Conservation (phyloP, 495 filamentous ascomycete species). For the Penicillium ucsense region DNA sequence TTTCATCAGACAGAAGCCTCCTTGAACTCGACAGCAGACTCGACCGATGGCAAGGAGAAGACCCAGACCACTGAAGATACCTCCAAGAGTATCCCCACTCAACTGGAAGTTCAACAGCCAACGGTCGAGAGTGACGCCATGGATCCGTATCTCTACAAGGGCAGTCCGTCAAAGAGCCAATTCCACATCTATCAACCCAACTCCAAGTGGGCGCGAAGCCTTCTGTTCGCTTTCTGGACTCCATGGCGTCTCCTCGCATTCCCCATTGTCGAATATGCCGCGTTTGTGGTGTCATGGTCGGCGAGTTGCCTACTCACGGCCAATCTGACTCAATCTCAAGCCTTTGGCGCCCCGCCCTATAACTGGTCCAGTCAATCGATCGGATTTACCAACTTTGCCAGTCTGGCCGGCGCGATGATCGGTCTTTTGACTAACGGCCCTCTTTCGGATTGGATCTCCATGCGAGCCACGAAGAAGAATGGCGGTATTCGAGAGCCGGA, state of each 20-base stretch:
- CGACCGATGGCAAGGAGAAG: background rate
- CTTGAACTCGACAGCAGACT: background rate
- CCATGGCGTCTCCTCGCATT: slow-evolving; percentile 51
- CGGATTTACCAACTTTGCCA: slow-evolving; percentile 39
- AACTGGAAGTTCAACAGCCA: background rate
- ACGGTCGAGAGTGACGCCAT: slow-evolving; percentile 1
- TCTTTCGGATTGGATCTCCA: slow-evolving; percentile 50
- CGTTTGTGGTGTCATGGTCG: slow-evolving; percentile 51
- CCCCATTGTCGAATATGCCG: slow-evolving; percentile 52
- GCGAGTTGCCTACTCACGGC: slow-evolving; percentile 51
- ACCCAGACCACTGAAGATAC: background rate
- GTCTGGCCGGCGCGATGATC: slow-evolving; percentile 41
- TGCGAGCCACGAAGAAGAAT: slow-evolving; percentile 46
- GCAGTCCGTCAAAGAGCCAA: slow-evolving; percentile 43
- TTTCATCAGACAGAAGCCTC: background rate
- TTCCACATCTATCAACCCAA: slow-evolving; percentile 43
- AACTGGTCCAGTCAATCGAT: slow-evolving; percentile 44
- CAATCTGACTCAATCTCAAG: slow-evolving; percentile 55
- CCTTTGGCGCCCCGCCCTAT: slow-evolving; percentile 50
- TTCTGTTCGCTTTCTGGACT: slow-evolving; percentile 33
- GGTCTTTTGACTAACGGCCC: slow-evolving; percentile 50
- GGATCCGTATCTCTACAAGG: slow-evolving; percentile 35
- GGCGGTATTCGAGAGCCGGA: slow-evolving; percentile 58
- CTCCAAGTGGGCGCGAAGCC: slow-evolving; percentile 27
- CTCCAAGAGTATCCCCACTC: background rate